phyloP scores from a whole-genome alignment of 2,329 filamentous ascomycete species.

The Talaromyces atroroseus region DNA sequence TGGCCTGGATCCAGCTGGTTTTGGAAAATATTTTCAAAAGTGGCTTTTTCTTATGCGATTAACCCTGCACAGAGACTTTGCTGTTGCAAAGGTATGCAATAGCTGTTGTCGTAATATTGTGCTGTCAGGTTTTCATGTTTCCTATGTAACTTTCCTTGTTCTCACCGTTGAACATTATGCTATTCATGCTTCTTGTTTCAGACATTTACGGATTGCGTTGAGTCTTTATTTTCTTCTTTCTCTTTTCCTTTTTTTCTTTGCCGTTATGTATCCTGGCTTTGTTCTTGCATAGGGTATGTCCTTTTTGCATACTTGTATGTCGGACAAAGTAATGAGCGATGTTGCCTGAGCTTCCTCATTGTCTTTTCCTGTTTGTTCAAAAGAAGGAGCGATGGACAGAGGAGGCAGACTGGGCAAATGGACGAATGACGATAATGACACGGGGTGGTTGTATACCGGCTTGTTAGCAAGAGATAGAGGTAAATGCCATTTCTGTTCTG shows the following conservation, averaged over 20 bases:
- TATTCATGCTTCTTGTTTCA: slow-evolving; percentile 17
- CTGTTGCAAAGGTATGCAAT: slow-evolving; percentile 6
- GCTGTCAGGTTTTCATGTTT: slow-evolving; percentile 6
- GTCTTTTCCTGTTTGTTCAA: slow-evolving; percentile 17
- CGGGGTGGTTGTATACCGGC: slow-evolving; percentile 26
- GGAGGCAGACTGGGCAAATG: slow-evolving; percentile 21
- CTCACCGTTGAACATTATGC: slow-evolving; percentile 17
- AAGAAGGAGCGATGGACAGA: slow-evolving; percentile 16
- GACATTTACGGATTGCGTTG: slow-evolving; percentile 24
- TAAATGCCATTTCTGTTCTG: slow-evolving; percentile 26
- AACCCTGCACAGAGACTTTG: slow-evolving; percentile 19
- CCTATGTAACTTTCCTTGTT: slow-evolving; percentile 9
- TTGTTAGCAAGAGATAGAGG: slow-evolving; percentile 30
- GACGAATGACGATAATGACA: slow-evolving; percentile 28
- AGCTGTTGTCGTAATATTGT: slow-evolving; percentile 1
- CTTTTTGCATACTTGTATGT: slow-evolving; percentile 31
- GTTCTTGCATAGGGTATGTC: slow-evolving; percentile 34
- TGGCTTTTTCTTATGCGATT: slow-evolving; percentile 35
- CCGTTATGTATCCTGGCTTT: slow-evolving; percentile 31
- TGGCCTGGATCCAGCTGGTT: slow-evolving; percentile 15
- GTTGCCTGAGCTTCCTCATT: slow-evolving; percentile 25
- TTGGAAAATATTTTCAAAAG: slow-evolving; percentile 24
- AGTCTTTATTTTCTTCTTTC: slow-evolving; percentile 18
- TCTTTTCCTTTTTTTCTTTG: not conserved
- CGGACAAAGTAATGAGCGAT: slow-evolving; percentile 34